Base-by-base conservation (phyloP, 148 eudicot species). In the Amaranthus palmeri region DNA sequence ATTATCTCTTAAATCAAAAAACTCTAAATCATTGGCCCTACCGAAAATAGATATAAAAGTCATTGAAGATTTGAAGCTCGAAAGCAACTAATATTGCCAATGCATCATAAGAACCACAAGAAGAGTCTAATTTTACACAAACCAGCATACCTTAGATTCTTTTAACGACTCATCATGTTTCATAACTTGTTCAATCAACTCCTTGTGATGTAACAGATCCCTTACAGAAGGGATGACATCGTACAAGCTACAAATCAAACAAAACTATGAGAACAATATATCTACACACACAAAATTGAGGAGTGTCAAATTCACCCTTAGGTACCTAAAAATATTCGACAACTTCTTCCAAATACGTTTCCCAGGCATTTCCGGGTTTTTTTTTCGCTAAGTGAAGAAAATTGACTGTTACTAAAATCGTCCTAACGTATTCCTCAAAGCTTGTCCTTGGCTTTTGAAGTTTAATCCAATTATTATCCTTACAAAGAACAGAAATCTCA, bases 391-490 rank as follows among this genome's bases (percentile, higher is more conserved):
- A 77, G 46, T 85, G 83, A 25, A 93, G 81, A 65, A 78, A 80
- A 57, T 84, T 81, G 51, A 93, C 80, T 1, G 98, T 85, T 12
- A 93, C 76, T 83, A 86, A 81, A 66, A 85, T 73, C 6, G 91
- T 74, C 65, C 98, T 86, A 65, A 88, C 77, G 12, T 68, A 75
- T n/a, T 64, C 68, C 79, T 82, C 81, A 63, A 54, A 93, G 76
- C 83, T 70, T 74, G 85, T 86, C 67, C 86, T 85, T 17, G 97
- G 90, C 61, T 85, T 88, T 63, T 85, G 82, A 72, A 93, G 87
- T 71, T 84, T 88, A 68, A 91, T 84, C 98, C 98, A 93, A 56
- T 80, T 57, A 40, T 88, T 84, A 8, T 86, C 86, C 71, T 76
- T 83, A 2, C 84, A 80, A 18, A 91, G 83, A 63, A 91, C 98